Percentiles rank a stretch among this genome's conserved stretches.
phyloP scores from a whole-genome alignment of 371 early-diverging fungal genomes.

The Lichtheimia ornata region DNA sequence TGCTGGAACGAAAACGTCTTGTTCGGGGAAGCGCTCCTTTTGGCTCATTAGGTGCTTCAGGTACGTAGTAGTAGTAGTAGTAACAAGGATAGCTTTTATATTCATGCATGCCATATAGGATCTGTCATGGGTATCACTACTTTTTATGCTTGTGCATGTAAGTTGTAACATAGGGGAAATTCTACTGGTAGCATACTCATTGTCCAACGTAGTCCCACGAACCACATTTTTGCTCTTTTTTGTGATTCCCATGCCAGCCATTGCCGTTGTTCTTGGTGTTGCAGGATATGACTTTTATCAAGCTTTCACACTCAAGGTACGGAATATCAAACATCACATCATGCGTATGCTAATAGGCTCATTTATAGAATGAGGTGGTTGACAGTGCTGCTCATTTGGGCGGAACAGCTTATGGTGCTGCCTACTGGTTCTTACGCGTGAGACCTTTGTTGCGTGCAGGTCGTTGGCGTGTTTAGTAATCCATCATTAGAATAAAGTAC shows the following conservation, averaged over 20 bases:
- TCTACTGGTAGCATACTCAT: background rate
- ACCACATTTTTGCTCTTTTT: constrained; percentile 60
- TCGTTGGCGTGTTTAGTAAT: constrained; percentile 23
- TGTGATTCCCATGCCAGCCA: constrained; percentile 60
- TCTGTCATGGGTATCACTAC: constrained; percentile 48
- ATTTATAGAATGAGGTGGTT: constrained; percentile 36
- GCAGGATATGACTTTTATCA: constrained; percentile 44
- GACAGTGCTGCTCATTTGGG: constrained; percentile 65
- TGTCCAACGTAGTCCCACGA: constrained; percentile 35
- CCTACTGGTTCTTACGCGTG: constrained; percentile 54
- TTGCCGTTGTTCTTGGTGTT: constrained; percentile 48
- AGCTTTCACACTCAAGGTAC: constrained; percentile 38
- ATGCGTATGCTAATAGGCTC: background rate
- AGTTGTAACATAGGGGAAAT: constrained; percentile 7
- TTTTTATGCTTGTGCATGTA: constrained; percentile 54
- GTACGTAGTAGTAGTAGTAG: constrained; percentile 11
- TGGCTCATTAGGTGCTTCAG: constrained; percentile 49
- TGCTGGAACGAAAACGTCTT: constrained; percentile 20
- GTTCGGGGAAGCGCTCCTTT: background rate
- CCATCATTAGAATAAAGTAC: too few relatives aligned
- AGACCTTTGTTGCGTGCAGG: constrained; percentile 44
- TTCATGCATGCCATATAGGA: constrained; percentile 5
- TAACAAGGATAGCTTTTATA: background rate
- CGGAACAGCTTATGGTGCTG: constrained; percentile 57
- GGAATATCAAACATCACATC: background rate